Base-by-base conservation (phyloP, 495 filamentous ascomycete genomes). In the Aspergillus haitiensis region DNA sequence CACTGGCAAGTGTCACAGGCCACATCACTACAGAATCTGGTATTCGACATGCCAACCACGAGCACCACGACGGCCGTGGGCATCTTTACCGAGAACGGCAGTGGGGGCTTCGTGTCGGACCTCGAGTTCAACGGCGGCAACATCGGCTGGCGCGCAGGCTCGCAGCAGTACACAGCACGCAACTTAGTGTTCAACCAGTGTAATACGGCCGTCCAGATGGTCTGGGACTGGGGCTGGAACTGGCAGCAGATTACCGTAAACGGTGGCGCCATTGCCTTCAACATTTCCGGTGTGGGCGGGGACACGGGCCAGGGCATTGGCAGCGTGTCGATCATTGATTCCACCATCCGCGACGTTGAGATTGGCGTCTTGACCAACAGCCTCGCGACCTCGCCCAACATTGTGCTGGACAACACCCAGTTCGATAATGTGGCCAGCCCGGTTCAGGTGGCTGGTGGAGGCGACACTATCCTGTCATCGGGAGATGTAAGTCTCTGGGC, bases 141-240 rank as follows among this genome's bases (percentile, higher is more conserved):
- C 3, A 71, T 77, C 35, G 86, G 82, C 46, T 73, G 78, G 21
- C 72, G 71, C 37, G 68, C 86, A 58, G 84, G 85, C 13, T 86
- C 85, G 62, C 86, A 88, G 68, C 86, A 88, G 68, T 89, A 82
- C 52, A 88, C 85, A 1, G 84, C 85, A 1, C 8, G 10, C 10
- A 45, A 6, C 42, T 74, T 89, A 13, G 78, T 71, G n/a, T 86
- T 88, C 66, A 56, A 1, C 31, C 3, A 0, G 0, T 81, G 79
- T 65, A 74, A 80, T 11, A 72, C 79, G 12, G 82, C 76, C 7
- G 81, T 84, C 52, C 71, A 77, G 42, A 78, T 78, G 47, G 9
- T 51, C 34, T 58, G 53, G 48, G 32, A 55, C 44, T 61, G 52
- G 45, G 59, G 45, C n/a, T 63, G 39, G n/a, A 42, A 11, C 13